These are phyloP conservation scores for Microbotryomycetes sp. DNA, from an alignment of 1,284 basidiomycete genomes.

Conservation along the genomic window DNA sequence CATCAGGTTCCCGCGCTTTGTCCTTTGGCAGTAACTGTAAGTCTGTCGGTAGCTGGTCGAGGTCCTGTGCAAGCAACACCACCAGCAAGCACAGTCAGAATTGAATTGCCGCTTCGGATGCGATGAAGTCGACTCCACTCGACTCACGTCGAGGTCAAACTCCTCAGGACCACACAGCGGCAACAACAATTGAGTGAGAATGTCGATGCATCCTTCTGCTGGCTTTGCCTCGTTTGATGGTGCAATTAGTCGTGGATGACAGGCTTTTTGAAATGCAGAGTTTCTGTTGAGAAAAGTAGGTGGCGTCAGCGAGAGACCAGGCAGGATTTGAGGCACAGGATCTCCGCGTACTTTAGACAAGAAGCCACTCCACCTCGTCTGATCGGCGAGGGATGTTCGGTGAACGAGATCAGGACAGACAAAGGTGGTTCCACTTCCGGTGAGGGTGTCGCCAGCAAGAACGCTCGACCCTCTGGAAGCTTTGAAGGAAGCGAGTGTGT, in stretches of 20 bases:
- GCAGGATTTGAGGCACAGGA: constrained; percentile 28
- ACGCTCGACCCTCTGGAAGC: constrained; percentile 56
- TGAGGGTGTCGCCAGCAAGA: constrained; percentile 57
- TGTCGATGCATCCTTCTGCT: constrained; percentile 52
- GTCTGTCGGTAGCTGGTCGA: constrained; percentile 74
- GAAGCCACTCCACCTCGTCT: constrained; percentile 77
- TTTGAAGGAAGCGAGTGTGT: neutral
- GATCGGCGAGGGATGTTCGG: constrained; percentile 77
- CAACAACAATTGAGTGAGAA: constrained; percentile 73
- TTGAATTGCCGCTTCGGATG: too few relatives aligned
- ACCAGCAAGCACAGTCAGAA: constrained; percentile 32
- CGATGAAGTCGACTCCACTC: neutral
- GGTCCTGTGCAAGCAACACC: constrained; percentile 55
- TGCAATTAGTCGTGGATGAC: constrained; percentile 62
- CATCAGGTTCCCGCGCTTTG: constrained; percentile 77
- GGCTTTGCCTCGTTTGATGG: constrained; percentile 47
- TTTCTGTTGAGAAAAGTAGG: constrained; percentile 53
- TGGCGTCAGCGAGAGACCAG: neutral
- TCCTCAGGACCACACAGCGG: constrained; percentile 94
- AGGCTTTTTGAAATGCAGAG: constrained; percentile 62
- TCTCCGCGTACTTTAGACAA: constrained; percentile 65
- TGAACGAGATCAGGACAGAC: constrained; percentile 73
- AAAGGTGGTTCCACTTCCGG: constrained; percentile 64
- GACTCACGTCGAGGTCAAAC: constrained; percentile 70
- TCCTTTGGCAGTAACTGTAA: constrained; percentile 82